phyloP scores from a whole-genome alignment of 164 flowering plant genomes.

The Kalanchoe fedtschenkoi region DNA sequence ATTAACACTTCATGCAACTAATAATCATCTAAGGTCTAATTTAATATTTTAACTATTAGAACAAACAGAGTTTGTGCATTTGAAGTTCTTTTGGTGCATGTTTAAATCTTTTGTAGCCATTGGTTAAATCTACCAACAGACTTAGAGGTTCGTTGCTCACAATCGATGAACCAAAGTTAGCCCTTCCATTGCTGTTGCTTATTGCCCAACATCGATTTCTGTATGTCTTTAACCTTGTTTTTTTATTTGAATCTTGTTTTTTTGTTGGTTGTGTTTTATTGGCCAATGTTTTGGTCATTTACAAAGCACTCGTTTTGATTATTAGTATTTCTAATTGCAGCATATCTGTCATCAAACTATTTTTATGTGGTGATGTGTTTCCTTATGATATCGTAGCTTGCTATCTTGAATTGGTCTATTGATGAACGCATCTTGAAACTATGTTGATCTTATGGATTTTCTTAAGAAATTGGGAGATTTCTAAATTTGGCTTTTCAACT shows the following conservation, averaged over 20 bases:
- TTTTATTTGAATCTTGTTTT: neutral
- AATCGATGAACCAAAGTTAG: constrained; percentile 88
- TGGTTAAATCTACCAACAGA: constrained; percentile 79
- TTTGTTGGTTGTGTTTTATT: neutral
- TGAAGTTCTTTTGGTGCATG: too few species aligned
- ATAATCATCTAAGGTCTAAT: too few species aligned
- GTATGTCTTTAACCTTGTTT: constrained; percentile 34
- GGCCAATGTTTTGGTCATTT: too few species aligned
- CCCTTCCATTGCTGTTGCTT: constrained; percentile 83
- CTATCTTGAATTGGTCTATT: neutral
- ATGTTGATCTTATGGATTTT: neutral
- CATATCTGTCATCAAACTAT: too few species aligned
- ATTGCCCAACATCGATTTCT: constrained; percentile 92
- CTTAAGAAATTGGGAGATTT: neutral
- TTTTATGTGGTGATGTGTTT: too few species aligned
- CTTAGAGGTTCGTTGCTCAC: constrained; percentile 83
- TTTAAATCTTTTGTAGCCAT: constrained; percentile 49
- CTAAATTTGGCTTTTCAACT: too few species aligned
- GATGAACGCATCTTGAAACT: neutral
- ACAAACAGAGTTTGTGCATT: too few species aligned
- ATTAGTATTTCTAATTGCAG: too few species aligned
- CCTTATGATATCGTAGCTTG: neutral
- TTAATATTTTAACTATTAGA: too few species aligned
- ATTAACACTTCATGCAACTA: too few species aligned
- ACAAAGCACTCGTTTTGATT: too few species aligned